Evolutionary conservation across 148 eudicot genomes (phyloP).

Genomic region (Persicaria maculosa): DNA sequence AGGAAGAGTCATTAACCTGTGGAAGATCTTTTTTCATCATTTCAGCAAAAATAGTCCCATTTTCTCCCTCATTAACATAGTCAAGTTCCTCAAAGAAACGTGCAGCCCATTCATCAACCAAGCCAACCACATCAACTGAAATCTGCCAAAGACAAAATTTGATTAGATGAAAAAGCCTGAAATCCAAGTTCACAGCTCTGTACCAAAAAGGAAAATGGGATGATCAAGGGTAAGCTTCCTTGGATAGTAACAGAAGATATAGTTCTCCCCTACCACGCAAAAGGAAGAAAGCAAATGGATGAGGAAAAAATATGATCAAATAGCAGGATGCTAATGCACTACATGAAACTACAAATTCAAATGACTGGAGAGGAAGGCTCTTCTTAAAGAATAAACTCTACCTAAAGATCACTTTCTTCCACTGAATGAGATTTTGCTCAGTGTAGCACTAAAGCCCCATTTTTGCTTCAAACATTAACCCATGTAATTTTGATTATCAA

Average conservation of each 20-base stretch:
- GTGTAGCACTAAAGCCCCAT: background rate
- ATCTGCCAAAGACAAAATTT: conserved; percentile 35
- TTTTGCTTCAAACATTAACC: no score
- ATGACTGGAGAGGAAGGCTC: background rate
- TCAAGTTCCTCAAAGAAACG: conserved; percentile 99
- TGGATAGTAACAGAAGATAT: background rate
- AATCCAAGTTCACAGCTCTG: background rate
- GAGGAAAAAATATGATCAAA: background rate
- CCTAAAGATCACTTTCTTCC: background rate
- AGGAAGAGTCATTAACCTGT: conserved; percentile 40
- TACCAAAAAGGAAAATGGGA: background rate
- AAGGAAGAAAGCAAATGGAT: background rate
- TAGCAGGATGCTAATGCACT: background rate
- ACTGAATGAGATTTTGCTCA: background rate
- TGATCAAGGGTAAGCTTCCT: conserved; percentile 2
- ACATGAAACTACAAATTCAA: background rate
- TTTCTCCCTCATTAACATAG: conserved; percentile 96
- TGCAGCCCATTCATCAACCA: conserved; percentile 99
- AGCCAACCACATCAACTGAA: conserved; percentile 90
- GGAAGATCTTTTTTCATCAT: conserved; percentile 99
- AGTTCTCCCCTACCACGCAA: background rate
- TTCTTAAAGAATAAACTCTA: background rate
- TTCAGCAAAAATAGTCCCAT: conserved; percentile 87
- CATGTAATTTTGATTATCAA: no score
- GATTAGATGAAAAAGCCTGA: background rate